Evolutionary conservation across 1,284 basidiomycete genomes (phyloP).

Genomic region (Malassezia slooffiae): DNA sequence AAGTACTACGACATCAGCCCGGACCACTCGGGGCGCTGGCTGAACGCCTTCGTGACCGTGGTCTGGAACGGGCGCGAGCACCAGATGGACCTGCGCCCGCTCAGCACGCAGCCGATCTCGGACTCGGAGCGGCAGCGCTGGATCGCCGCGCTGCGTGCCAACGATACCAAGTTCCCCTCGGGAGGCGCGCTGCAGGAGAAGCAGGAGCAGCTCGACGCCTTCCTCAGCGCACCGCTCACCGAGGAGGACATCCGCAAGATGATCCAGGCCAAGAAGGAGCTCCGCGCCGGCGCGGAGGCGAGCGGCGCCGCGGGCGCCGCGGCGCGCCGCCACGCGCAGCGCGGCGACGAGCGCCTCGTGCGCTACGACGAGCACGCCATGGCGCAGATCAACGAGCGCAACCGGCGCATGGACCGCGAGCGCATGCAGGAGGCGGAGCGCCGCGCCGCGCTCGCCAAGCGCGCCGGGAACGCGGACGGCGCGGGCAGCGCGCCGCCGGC

Average conservation of each 20-base stretch:
- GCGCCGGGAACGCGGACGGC: slow-evolving; percentile 39
- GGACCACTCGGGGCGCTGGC: slow-evolving; percentile 22
- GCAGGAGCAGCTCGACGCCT: slow-evolving; percentile 25
- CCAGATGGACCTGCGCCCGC: slow-evolving; percentile 19
- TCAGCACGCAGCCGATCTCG: slow-evolving; percentile 20
- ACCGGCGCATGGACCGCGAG: slow-evolving; percentile 68
- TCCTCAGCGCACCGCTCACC: slow-evolving; percentile 24
- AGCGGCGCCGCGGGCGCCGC: slow-evolving; percentile 4
- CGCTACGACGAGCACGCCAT: slow-evolving; percentile 54
- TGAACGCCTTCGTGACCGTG: slow-evolving; percentile 28
- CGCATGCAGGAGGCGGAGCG: slow-evolving; percentile 65
- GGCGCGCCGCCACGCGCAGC: background rate
- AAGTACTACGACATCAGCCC: slow-evolving; percentile 66
- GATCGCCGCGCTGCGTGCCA: slow-evolving; percentile 15
- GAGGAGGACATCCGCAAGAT: slow-evolving; percentile 30
- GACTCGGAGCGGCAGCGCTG: slow-evolving; percentile 29
- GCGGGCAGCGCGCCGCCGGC: slow-evolving; percentile 3
- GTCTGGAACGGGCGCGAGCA: slow-evolving; percentile 22
- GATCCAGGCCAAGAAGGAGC: slow-evolving; percentile 21
- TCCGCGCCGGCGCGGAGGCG: slow-evolving; percentile 15
- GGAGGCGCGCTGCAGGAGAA: slow-evolving; percentile 16
- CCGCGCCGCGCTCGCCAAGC: slow-evolving; percentile 56
- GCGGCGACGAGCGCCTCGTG: background rate
- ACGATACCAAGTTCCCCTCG: slow-evolving; percentile 16
- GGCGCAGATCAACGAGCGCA: slow-evolving; percentile 73